Evolutionary conservation across 306 rosid species (phyloP).

Genomic region (Rosa persica): DNA sequence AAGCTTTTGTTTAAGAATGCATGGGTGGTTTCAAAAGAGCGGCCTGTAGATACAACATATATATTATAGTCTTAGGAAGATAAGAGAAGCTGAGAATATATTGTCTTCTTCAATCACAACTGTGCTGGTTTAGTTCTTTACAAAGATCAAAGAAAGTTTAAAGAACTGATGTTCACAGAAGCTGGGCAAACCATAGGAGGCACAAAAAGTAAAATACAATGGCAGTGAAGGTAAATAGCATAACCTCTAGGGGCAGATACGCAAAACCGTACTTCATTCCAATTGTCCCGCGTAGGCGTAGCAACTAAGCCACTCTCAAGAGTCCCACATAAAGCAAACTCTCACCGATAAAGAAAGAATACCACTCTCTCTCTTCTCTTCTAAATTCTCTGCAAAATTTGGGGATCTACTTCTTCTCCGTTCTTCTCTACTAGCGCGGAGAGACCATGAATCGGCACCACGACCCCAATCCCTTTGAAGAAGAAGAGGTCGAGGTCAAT

Average conservation of each 20-base stretch:
- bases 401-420: slow-evolving; percentile 39
- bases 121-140: too few species aligned
- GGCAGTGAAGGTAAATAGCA: background rate
- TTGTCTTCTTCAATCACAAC: too few species aligned
- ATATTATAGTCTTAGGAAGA: too few species aligned
- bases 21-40: too few species aligned
- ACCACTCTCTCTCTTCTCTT: slow-evolving; percentile 3
- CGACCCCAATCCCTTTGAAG: slow-evolving; percentile 95
- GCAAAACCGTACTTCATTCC: background rate
- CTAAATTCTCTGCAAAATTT: slow-evolving; percentile 38
- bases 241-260: background rate
- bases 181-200: too few species aligned
- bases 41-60: too few species aligned
- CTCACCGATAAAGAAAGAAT: slow-evolving; percentile 13
- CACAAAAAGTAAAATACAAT: background rate
- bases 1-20: too few species aligned
- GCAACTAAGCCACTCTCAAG: background rate
- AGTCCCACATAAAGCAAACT: background rate
- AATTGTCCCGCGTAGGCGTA: slow-evolving; percentile 26
- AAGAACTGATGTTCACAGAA: too few species aligned
- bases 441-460: slow-evolving; percentile 74
- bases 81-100: too few species aligned
- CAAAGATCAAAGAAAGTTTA: too few species aligned
- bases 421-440: slow-evolving; percentile 4
- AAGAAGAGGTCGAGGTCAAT: slow-evolving; percentile 71